Base-by-base conservation (phyloP, 352 stramenopile species). In the Phytophthora capsici region DNA sequence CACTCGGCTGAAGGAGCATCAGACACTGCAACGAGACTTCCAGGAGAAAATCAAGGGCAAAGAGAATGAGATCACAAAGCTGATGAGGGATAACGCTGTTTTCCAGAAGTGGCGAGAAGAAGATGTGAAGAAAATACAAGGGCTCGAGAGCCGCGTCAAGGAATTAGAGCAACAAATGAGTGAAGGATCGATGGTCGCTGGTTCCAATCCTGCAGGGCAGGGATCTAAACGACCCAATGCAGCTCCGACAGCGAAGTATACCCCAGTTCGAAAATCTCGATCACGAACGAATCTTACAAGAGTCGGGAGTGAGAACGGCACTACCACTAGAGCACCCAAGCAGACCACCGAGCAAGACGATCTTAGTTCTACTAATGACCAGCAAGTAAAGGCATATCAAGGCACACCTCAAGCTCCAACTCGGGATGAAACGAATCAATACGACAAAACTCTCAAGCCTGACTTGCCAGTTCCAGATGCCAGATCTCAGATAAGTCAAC, bases 61-160 rank as follows among this genome's bases (percentile, higher is more conserved):
- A 69, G 84, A 94, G 9, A 78, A 84, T 17, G 80, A 88, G 36
- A 80, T 91, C 28, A 60, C 66, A 5, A 80, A 84, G 22, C 55
- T 88, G 4, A 20, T 63, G n/a, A 73, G 71, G 4, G 84, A 93
- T 52, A 91, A 90, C 26, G 66, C 78, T 17, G 78, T 82, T 0
- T 91, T 87, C 37, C 68, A 79, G 22, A 85, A 71, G 40, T 91
- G 73, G 77, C 71, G 77, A 72, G 71, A 88, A 1, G 81, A 92
- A 40, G 81, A 92, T 6, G 34, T 72, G 12, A 76, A 77, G 38
- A 76, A 75, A 34, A 91, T 91, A 25, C 75, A 77, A 25, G 50
- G 60, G 30, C 59, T 91, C 1, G 78, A 86, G n/a, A 65, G 49
- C 23, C 67, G 71, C 6, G 40, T 90, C 17, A 88, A 78, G 45